Conservation (phyloP, 208 protist genomes). For the Paratrypanosoma confusum region DNA sequence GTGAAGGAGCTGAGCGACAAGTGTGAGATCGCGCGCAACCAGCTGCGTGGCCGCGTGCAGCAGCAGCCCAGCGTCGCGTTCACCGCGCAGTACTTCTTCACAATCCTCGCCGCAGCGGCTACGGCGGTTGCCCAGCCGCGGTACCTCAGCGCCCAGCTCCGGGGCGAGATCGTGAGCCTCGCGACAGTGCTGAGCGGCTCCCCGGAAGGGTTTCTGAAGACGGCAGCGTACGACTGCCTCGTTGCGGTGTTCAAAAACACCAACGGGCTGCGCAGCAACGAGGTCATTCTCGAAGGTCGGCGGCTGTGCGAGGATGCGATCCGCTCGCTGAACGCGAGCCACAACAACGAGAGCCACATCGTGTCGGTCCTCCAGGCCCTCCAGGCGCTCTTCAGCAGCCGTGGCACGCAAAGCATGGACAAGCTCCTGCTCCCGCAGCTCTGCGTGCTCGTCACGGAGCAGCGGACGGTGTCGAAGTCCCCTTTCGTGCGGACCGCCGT, state of each 20-base stretch:
- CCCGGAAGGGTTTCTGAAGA: slow-evolving; percentile 40
- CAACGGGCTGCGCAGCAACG: slow-evolving; percentile 53
- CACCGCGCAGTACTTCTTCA: slow-evolving; percentile 58
- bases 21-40: slow-evolving; percentile 68
- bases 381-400: slow-evolving; percentile 63
- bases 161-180: slow-evolving; percentile 57
- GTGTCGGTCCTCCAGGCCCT: slow-evolving; percentile 62
- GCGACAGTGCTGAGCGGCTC: slow-evolving; percentile 58
- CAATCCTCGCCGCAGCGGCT: slow-evolving; percentile 56
- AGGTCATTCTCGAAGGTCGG: slow-evolving; percentile 71
- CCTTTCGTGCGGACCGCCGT: slow-evolving; percentile 56
- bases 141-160: slow-evolving; percentile 51
- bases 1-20: slow-evolving; percentile 77
- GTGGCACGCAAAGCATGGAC: slow-evolving; percentile 57
- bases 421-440: slow-evolving; percentile 68
- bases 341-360: slow-evolving; percentile 73
- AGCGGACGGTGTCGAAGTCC: slow-evolving; percentile 73
- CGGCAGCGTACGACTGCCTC: slow-evolving; percentile 76
- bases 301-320: slow-evolving; percentile 72
- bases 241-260: slow-evolving; percentile 65
- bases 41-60: slow-evolving; percentile 65
- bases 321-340: slow-evolving; percentile 60
- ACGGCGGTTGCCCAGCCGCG: slow-evolving; percentile 67
- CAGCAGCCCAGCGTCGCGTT: slow-evolving; percentile 33
- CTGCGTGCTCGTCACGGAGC: slow-evolving; percentile 76